A percentile compares a stretch with the other conserved stretches of the same genome.
Conservation (phyloP, 2,329 filamentous ascomycete species). For the Fusarium drepaniforme region DNA sequence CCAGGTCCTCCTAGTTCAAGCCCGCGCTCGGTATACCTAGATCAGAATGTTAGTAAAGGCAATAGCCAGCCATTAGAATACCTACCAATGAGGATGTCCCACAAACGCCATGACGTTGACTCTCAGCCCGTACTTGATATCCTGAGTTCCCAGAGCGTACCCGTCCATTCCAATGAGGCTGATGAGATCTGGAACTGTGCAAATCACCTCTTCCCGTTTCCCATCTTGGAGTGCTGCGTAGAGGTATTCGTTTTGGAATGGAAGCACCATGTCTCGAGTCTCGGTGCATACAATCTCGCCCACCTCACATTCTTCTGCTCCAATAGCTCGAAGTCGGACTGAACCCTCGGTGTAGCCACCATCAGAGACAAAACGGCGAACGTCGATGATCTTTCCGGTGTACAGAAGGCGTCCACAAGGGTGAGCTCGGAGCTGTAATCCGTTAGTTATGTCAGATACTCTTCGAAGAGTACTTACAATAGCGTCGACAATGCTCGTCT, state of each 20-base stretch:
- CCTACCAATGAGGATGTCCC: background rate
- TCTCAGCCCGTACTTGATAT: background rate
- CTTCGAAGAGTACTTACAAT: background rate
- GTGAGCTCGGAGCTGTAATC: background rate
- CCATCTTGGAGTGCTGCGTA: background rate
- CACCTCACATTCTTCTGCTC: constrained; percentile 2
- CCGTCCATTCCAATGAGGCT: constrained; percentile 1
- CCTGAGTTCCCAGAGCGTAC: background rate
- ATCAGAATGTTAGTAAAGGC: background rate
- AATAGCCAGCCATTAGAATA: background rate
- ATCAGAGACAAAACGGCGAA: background rate
- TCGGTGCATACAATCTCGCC: background rate
- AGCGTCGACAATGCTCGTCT: background rate
- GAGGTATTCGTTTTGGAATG: constrained; percentile 3
- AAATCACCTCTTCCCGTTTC: background rate
- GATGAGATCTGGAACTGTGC: constrained; percentile 3
- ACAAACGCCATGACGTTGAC: constrained; percentile 4
- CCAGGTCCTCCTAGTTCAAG: background rate
- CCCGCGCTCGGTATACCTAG: background rate
- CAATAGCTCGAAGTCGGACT: background rate
- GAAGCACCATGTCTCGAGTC: background rate
- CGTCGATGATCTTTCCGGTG: background rate
- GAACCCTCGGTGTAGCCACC: background rate
- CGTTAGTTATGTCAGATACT: background rate
- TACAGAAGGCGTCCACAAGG: background rate